Evolutionary conservation across 768 basidiomycete genomes (phyloP).

Genomic region (Wakefieldia striispora): DNA sequence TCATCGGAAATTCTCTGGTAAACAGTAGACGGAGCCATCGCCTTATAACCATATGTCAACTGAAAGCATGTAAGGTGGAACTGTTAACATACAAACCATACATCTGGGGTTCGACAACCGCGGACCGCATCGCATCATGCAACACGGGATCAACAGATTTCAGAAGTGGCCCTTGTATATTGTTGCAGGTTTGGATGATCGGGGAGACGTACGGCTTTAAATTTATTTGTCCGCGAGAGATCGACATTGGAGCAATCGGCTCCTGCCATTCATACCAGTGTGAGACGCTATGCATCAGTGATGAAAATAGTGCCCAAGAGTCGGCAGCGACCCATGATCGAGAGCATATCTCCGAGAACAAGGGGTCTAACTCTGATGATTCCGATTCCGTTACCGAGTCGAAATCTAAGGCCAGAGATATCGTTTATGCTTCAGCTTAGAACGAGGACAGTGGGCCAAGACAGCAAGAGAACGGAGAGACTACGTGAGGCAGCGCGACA

Average conservation of each 20-base stretch:
- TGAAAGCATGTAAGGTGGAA: constrained; percentile 6
- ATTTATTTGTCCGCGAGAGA: constrained; percentile 41
- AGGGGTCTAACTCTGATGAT: constrained; percentile 30
- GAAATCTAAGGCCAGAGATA: constrained; percentile 51
- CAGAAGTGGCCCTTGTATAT: constrained; percentile 72
- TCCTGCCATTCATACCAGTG: constrained; percentile 79
- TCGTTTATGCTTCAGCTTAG: constrained; percentile 27
- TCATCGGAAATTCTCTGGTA: constrained; percentile 85
- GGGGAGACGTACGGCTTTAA: constrained; percentile 74
- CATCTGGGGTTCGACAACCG: constrained; percentile 92
- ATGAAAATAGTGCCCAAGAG: constrained; percentile 78
- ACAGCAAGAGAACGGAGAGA: constrained; percentile 7
- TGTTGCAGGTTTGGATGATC: constrained; percentile 79
- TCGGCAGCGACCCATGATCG: constrained; percentile 77
- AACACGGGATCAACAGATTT: constrained; percentile 78
- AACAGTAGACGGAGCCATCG: constrained; percentile 94
- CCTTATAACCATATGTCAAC: constrained; percentile 38
- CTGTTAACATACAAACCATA: constrained; percentile 81
- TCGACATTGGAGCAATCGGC: constrained; percentile 24
- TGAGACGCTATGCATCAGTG: constrained; percentile 77
- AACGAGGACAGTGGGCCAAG: constrained; percentile 5
- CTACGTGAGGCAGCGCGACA: not conserved
- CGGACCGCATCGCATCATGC: constrained; percentile 69
- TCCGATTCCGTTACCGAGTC: constrained; percentile 59
- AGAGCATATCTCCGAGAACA: constrained; percentile 62